Evolutionary conservation across 2,329 filamentous ascomycete species (phyloP), one percentile per base, ranked within the genome.

Genomic region (Blastomyces gilchristii): DNA sequence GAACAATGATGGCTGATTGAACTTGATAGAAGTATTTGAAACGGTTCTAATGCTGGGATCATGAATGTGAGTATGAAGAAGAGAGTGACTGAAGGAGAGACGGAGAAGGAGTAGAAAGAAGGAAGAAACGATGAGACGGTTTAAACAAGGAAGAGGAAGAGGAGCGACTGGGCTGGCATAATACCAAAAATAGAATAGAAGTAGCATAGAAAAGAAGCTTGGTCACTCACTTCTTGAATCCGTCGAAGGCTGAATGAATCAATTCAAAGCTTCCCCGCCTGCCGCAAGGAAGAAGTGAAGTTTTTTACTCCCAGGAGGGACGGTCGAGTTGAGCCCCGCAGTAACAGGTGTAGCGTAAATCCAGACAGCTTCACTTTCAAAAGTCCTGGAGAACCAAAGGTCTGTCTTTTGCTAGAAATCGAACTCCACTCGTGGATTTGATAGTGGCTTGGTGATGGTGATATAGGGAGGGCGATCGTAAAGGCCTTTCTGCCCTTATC

Each of bases 221-320:
- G 2, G n/a, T 18, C 56, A 58, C 56, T 58, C 39, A 58, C 39
- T 16, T 58, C n/a, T 4, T 56, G 53, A 56, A 56, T 56, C 18
- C 31, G 12, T 25, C 12, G 8, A 9, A 22, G 47, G 12, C 7
- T 22, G n/a, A 22, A 22, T 25, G 18, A 50, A 28, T 22, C 6
- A 31, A 31, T 31, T 31, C 31, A 31, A 31, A 31, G 31, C 31
- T 31, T 31, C n/a, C 31, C 31, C 31, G 31, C 31, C 31, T 22
- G n/a, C n/a, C n/a, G n/a, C n/a, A 22, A 22, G n/a, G n/a, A 22
- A 22, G n/a, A 22, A 22, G n/a, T 22, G n/a, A 22, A 22, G n/a
- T 22, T 22, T 22, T 22, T 22, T 22, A 22, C 31, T 31, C 31
- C 31, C 31, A 31, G 31, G 31, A 31, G 5, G 31, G 31, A 31